Base-by-base conservation (phyloP, 73 alveolate genomes). In the Diophrys appendiculata region DNA sequence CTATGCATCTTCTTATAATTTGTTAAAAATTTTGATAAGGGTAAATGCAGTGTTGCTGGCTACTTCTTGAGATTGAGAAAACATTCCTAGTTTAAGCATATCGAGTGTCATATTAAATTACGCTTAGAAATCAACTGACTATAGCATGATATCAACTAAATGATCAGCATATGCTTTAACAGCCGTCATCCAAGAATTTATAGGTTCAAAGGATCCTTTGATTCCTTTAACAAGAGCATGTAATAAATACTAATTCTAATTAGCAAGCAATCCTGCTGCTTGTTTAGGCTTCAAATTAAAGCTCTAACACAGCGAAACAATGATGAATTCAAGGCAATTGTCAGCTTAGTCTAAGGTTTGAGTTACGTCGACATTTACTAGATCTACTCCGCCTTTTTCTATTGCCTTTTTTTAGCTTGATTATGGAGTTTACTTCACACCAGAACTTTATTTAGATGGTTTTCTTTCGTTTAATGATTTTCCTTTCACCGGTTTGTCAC, bases 261-360 rank as follows among this genome's bases (percentile, higher is more conserved):
- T 81, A 2, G 89, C 72, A 0, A 81, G 86, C 65, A 85, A 43
- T 0, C 89, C 93, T 1, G 93, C 93, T 28, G 93, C 93, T 56
- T 85, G 81, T 28, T 67, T 78, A 0, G 93, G 93, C 54, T 85
- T 54, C 25, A 85, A 35, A 3, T 68, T 23, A 23, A 85, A 64
- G 29, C 80, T 35, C 29, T 85, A n/a, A 52, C 93, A 85, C 0
- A 85, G 76, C 5, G 93, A 71, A 1, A 71, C 65, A 11, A 85
- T 27, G 0, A 85, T 78, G 71, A 69, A 78, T 29, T 85, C 93
- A 0, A 85, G 67, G 29, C 88, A 77, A 34, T 78, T 78, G 24
- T 85, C 88, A 52, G 93, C 43, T 29, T 78, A 77, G 54, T 69
- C 69, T 26, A 78, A 34, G 26, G 74, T 54, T 55, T 69, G 54